Conservation (phyloP, 805 yeast species). For the Candida sonorensis region DNA sequence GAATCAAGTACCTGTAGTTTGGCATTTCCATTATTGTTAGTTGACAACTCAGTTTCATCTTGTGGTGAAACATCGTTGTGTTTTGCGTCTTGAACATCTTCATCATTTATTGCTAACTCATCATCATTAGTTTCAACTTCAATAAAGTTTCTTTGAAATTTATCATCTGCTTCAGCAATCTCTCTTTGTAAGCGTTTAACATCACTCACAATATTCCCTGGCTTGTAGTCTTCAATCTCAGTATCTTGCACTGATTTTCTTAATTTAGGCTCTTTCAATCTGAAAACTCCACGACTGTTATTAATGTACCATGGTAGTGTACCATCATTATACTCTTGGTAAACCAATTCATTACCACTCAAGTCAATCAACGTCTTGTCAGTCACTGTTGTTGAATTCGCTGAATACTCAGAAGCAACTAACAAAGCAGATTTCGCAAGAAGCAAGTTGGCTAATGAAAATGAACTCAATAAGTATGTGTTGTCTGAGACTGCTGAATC, state of each 20-base stretch:
- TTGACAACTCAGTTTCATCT: too few species aligned
- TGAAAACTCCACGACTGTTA: constrained; percentile 15
- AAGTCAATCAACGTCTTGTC: constrained; percentile 6
- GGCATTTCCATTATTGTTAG: too few species aligned
- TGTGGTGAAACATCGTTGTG: too few species aligned
- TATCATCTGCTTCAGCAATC: constrained; percentile 18
- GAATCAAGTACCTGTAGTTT: constrained; percentile 1
- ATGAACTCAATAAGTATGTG: constrained; percentile 23
- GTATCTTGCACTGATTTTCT: too few species aligned
- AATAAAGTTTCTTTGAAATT: constrained; percentile 24
- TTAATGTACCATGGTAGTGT: constrained; percentile 27
- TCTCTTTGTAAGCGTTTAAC: constrained; percentile 13
- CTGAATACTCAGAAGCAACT: constrained; percentile 22
- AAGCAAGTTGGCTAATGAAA: constrained; percentile 16
- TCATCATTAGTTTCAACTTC: too few species aligned
- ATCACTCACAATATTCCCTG: neutral
- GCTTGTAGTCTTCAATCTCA: neutral
- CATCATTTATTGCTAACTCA: too few species aligned
- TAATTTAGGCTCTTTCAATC: constrained; percentile 14
- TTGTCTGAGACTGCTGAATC: constrained; percentile 17
- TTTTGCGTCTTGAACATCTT: too few species aligned
- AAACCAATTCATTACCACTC: constrained; percentile 2
- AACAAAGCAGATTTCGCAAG: constrained; percentile 23
- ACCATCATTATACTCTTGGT: constrained; percentile 15
- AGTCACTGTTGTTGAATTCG: constrained; percentile 7